Evolutionary conservation across 805 yeast genomes (phyloP).

Genomic region (Candida nemodendra): DNA sequence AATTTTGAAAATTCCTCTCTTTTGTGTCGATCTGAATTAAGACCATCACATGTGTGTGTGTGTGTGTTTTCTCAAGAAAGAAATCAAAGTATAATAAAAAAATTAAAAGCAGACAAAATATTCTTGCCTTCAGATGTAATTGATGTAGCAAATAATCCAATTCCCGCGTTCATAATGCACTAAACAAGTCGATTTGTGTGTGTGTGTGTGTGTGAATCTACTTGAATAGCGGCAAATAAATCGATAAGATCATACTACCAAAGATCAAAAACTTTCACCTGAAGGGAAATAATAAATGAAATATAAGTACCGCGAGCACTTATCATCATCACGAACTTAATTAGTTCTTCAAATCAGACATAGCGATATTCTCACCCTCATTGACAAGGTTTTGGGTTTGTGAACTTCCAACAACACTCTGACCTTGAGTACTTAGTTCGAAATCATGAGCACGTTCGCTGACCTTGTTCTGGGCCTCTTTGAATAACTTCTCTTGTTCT

Average conservation of each 20-base stretch:
- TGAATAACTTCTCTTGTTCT: constrained; percentile 55
- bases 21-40: background rate
- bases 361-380: too few species aligned
- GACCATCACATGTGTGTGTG: constrained; percentile 7
- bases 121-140: too few species aligned
- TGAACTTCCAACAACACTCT: constrained; percentile 1
- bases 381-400: background rate
- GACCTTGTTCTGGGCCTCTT: constrained; percentile 35
- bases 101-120: too few species aligned
- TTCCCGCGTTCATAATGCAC: background rate
- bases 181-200: constrained; percentile 5
- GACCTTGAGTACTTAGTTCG: background rate
- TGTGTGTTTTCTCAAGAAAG: constrained; percentile 1
- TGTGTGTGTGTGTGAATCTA: constrained; percentile 14
- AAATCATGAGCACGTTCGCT: constrained; percentile 19
- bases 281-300: too few species aligned
- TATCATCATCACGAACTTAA: too few species aligned
- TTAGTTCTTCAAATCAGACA: too few species aligned
- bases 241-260: background rate
- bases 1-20: background rate
- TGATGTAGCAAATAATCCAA: too few species aligned
- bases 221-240: too few species aligned
- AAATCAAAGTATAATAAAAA: background rate
- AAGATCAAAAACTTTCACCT: too few species aligned
- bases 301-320: too few species aligned